A percentile compares a stretch with the other conserved stretches of the same genome.
These are phyloP conservation scores for Globisporangium splendens DNA, from an alignment of 352 stramenopile genomes.

Conservation along the genomic window DNA sequence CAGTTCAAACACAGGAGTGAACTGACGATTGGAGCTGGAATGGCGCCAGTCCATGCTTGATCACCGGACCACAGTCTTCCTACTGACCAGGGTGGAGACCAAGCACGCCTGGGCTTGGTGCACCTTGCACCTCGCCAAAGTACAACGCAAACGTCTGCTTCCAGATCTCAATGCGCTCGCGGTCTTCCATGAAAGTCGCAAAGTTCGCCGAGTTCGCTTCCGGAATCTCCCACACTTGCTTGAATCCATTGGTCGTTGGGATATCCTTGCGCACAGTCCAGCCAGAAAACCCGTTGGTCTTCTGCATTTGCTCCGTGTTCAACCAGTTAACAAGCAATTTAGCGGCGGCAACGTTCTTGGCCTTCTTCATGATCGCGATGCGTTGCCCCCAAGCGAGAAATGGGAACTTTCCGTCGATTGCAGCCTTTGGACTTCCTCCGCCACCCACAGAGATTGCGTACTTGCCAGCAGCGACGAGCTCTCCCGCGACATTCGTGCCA, in stretches of 20 bases:
- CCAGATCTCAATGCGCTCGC: conserved; percentile 33
- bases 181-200: conserved; percentile 47
- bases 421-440: neutral
- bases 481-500: conserved; percentile 26
- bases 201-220: conserved; percentile 30
- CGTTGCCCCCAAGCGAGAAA: conserved; percentile 45
- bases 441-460: conserved; percentile 26
- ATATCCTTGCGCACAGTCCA: conserved; percentile 37
- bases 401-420: conserved; percentile 5
- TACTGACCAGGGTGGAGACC: conserved; percentile 24
- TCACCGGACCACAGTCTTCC: conserved; percentile 29
- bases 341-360: conserved; percentile 39
- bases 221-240: conserved; percentile 29
- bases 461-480: conserved; percentile 20
- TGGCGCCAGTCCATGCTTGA: too few species aligned
- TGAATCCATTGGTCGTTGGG: conserved; percentile 19
- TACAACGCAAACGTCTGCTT: conserved; percentile 47
- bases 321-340: conserved; percentile 63
- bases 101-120: conserved; percentile 30
- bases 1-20: too few species aligned
- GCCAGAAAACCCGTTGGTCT: conserved; percentile 19
- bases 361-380: conserved; percentile 55
- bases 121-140: conserved; percentile 48
- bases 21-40: too few species aligned
- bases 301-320: conserved; percentile 42